Base-by-base conservation (phyloP, 805 yeast genomes). In the Sugiyamaella marilandica region DNA sequence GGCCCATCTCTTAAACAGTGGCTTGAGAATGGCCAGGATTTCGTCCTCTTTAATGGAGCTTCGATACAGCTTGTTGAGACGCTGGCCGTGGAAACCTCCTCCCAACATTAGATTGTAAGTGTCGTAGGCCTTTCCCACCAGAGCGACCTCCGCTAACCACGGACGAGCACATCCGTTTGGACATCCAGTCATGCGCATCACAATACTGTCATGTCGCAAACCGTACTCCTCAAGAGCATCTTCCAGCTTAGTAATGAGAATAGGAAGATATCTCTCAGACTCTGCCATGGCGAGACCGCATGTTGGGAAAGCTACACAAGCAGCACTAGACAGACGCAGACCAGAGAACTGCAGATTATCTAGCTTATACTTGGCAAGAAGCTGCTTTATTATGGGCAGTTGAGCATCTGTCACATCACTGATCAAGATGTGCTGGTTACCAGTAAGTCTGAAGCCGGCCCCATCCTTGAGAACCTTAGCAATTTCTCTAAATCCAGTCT, bases 201-300 rank as follows among this genome's bases (percentile, higher is more conserved):
- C 96, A 60, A 92, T 79, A 7, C 96, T 84, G 71, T 92, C 98
- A 64, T 90, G 96, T 66, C 96, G 85, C 62, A 92, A 79, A 8
- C 98, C 98, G 59, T 83, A 82, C 65, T 90, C 96, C 71, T 92
- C 97, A 54, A 92, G 75, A 18, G 89, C 82, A n/a, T 75, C 80
- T 70, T 92, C 98, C 55, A 92, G 73, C 72, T 90, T 88, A 57
- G 84, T 70, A 60, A 92, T 80, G 62, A 92, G 77, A 47, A 77
- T 84, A 8, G 98, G 98, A 63, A 92, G 76, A 68, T 84, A 85
- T 67, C 98, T 83, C 75, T 92, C 98, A 51, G 95, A 85, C 74
- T 92, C 98, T 33, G 98, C 98, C 97, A 92, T 90, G 16, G 98
- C 98, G 65, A 92, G 80, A 61, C 98, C 98, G 81, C 98, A 92